Base-by-base conservation (phyloP, 495 filamentous ascomycete genomes). In the Aspergillus incahuasiensis region DNA sequence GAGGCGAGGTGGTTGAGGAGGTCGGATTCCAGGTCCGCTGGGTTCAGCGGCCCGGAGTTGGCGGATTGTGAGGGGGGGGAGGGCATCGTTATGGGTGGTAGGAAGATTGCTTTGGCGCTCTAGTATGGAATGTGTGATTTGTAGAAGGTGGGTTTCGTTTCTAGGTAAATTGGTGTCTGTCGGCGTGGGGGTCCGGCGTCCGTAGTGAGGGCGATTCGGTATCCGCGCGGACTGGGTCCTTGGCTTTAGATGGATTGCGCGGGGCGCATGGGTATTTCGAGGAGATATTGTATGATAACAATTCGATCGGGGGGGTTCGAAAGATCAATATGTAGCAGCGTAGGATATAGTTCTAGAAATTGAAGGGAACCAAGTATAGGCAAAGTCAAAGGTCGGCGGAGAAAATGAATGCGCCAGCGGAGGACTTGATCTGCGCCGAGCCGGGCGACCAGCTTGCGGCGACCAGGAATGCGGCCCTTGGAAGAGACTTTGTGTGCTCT, bases 11-110 rank as follows among this genome's bases (percentile, higher is more conserved):
- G 68, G 28, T 69, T 63, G 43, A 73, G 70, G 60, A 78, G 73
- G 55, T 76, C 70, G 54, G 72, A 67, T 68, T 79, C 73, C 50
- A 79, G 71, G 48, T 72, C 64, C 28, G 68, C 58, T 45, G 65
- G 48, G 58, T 28, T 28, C 25, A 49, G 21, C 50, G 32, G 24
- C 16, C 32, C 18, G 22, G 53, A 40, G 52, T 48, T 19, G 39
- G 38, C 32, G 45, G 47, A 30, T 40, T 30, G 38, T n/a, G 55
- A 21, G 28, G 53, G 34, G 18, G 59, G 52, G 30, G 56, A 40
- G 20, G 62, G 50, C 53, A 56, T 63, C 9, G 19, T 50, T 60
- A 50, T 39, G 1, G 8, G 57, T 44, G 28, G 5, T 9, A 5
- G 21, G n/a, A n/a, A n/a, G n/a, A n/a, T n/a, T 30, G 16, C 1